A percentile compares a stretch with the other conserved stretches of the same genome.
Conservation (phyloP, 225 moss, liverwort and hornwort species). For the Asterella californica region DNA sequence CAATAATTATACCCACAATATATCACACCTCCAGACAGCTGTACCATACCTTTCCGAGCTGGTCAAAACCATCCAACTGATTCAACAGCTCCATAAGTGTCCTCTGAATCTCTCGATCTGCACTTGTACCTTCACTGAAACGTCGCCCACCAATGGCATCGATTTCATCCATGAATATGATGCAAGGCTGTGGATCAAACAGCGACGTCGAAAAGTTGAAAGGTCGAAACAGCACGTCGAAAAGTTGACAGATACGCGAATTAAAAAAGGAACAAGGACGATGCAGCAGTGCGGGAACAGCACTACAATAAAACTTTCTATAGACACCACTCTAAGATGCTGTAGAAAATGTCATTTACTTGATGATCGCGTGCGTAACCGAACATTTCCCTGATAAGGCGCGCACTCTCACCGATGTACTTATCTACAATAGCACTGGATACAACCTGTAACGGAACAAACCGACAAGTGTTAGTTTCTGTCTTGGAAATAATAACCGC, state of each 20-base stretch:
- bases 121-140: conserved; percentile 97
- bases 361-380: conserved; percentile 99
- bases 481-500: neutral
- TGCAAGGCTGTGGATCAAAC: conserved; percentile 65
- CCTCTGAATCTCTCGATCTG: conserved; percentile 95
- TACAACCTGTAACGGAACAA: conserved; percentile 55
- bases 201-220: neutral
- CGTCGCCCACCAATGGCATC: conserved; percentile 95
- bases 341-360: conserved; percentile 31
- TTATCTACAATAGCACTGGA: conserved; percentile 99
- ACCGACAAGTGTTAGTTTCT: neutral
- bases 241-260: neutral
- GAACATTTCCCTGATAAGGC: conserved; percentile 99
- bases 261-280: too few species aligned
- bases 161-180: conserved; percentile 98
- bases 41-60: conserved; percentile 81
- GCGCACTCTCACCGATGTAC: conserved; percentile 96
- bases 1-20: neutral
- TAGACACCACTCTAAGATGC: neutral
- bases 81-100: conserved; percentile 98
- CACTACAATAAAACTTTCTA: neutral
- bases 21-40: neutral
- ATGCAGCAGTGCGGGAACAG: neutral
- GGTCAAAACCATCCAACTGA: conserved; percentile 93
- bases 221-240: neutral